These are phyloP conservation scores for Ceratorhiza oryzae-sativae DNA, from an alignment of 1,284 basidiomycete genomes.

Conservation along the genomic window DNA sequence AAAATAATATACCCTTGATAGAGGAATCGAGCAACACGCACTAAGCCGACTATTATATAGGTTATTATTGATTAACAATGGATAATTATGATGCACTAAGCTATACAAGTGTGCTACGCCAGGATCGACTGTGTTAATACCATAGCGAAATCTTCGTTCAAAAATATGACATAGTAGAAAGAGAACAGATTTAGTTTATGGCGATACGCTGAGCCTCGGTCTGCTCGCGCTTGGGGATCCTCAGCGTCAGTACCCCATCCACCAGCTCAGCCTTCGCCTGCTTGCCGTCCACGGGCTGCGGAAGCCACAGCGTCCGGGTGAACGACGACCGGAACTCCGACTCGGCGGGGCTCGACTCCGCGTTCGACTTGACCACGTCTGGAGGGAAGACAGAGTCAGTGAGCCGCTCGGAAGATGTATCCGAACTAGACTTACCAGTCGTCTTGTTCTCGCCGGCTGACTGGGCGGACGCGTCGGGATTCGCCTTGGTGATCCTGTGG, in stretches of 20 bases:
- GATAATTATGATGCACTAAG: too few species aligned
- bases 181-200: conserved; percentile 22
- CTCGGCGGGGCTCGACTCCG: neutral
- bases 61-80: too few species aligned
- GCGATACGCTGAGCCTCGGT: neutral
- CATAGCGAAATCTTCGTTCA: too few species aligned
- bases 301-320: conserved; percentile 72
- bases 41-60: too few species aligned
- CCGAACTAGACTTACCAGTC: conserved; percentile 3
- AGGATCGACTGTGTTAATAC: too few species aligned
- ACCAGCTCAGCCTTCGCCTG: conserved; percentile 68
- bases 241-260: conserved; percentile 66
- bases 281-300: conserved; percentile 64
- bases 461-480: neutral
- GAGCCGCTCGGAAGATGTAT: neutral
- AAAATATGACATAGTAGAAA: too few species aligned
- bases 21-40: too few species aligned
- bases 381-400: neutral
- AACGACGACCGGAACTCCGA: conserved; percentile 58
- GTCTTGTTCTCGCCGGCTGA: conserved; percentile 5
- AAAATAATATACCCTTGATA: too few species aligned
- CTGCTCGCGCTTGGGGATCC: conserved; percentile 20
- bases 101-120: too few species aligned
- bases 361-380: conserved; percentile 33
- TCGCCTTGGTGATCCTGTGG: conserved; percentile 47